Base-by-base conservation (phyloP, 352 stramenopile species). In the Pythium monospermum region DNA sequence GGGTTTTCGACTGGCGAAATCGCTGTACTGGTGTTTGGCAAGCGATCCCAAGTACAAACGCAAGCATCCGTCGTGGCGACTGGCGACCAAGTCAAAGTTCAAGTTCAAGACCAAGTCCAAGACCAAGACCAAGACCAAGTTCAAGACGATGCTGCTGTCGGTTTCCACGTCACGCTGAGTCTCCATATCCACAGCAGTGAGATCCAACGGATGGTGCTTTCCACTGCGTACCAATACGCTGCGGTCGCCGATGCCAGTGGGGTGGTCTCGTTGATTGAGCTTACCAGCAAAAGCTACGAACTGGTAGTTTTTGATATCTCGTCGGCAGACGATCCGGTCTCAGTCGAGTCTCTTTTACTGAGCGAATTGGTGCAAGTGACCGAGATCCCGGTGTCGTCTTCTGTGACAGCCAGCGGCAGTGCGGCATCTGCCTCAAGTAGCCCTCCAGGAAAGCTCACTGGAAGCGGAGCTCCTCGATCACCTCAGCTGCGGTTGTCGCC, bases 331-430 rank as follows among this genome's bases (percentile, higher is more conserved):
- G 76, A 88, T 27, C 54, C 62, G 0, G 69, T 78, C 13, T 75
- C 60, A 6, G 74, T 92, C 6, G 68, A 87, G 13, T 83, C 73
- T 16, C 51, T 91, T 35, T 46, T 83, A 2, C 65, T 92, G 37
- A 84, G 67, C 49, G 78, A 89, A 25, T 40, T 89, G 8, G 69
- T 84, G 0, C 75, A 89, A 61, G 67, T 66, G 4, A 83, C 71
- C 3, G 75, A 89, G 18, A 78, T 85, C 25, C 73, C 73, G 16
- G 32, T 66, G 6, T 30, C 58, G 33, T n/a, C 36, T 41, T 10
- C 16, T 41, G 36, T n/a, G 7, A n/a, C 10, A 21, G 6, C n/a
- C 18, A n/a, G 26, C 15, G 26, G 25, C 15, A 30, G 19, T 19
- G 33, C 15, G 12, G 47, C 57, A 33, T 43, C 45, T 4, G 45